Conservation (phyloP, 2,329 filamentous ascomycete genomes). For the Penicillium thymicola region DNA sequence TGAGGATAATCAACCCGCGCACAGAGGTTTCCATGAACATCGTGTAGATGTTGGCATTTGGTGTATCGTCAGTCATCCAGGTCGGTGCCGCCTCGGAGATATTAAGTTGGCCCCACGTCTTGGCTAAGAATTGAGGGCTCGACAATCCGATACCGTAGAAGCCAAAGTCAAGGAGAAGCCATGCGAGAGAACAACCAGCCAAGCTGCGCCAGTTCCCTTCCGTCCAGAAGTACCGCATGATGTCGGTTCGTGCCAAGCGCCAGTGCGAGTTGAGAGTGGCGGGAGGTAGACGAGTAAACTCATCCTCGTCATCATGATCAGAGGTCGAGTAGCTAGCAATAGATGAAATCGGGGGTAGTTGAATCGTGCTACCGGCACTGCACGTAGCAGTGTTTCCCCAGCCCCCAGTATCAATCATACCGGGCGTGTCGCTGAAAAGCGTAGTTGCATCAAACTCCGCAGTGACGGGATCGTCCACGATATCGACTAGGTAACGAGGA, state of each 20-base stretch:
- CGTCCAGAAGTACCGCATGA: constrained; percentile 42
- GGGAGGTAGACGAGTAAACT: constrained; percentile 28
- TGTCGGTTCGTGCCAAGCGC: constrained; percentile 38
- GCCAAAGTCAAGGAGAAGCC: constrained; percentile 57
- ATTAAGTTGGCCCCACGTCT: constrained; percentile 39
- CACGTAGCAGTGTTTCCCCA: constrained; percentile 26
- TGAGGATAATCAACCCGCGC: constrained; percentile 41
- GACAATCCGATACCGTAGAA: constrained; percentile 56
- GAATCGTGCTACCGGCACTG: constrained; percentile 16
- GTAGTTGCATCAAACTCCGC: constrained; percentile 60
- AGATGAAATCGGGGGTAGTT: constrained; percentile 27
- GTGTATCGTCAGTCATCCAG: constrained; percentile 37
- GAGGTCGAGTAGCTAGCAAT: constrained; percentile 25
- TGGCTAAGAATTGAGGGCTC: constrained; percentile 42
- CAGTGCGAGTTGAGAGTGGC: constrained; percentile 43
- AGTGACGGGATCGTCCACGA: constrained; percentile 59
- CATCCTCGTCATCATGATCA: constrained; percentile 20
- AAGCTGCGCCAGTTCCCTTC: constrained; percentile 45
- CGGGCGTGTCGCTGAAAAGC: constrained; percentile 49
- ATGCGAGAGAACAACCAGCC: constrained; percentile 49
- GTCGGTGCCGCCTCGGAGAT: constrained; percentile 28
- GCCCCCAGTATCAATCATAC: constrained; percentile 22
- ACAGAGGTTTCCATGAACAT: constrained; percentile 41
- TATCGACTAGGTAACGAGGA: constrained; percentile 63
- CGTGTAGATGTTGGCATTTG: constrained; percentile 42